phyloP scores from a whole-genome alignment of 768 basidiomycete genomes.

The Phanerodontia chrysosporium region DNA sequence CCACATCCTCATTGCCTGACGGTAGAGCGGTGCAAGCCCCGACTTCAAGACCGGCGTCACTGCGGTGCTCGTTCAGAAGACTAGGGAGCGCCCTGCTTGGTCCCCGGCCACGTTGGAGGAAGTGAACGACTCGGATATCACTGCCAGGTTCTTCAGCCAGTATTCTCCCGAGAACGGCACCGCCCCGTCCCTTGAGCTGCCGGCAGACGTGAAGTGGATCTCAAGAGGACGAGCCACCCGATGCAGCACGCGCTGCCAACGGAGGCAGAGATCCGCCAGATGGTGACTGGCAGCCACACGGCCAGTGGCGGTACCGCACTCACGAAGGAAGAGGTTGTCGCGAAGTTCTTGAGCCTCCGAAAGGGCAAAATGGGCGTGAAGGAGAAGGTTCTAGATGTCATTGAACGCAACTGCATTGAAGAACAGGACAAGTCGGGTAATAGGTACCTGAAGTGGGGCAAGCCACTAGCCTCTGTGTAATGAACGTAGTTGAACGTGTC shows the following conservation, averaged over 20 bases:
- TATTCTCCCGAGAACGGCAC: slow-evolving; percentile 38
- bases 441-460: slow-evolving; percentile 61
- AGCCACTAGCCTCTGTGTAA: slow-evolving; percentile 18
- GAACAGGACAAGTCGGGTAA: slow-evolving; percentile 58
- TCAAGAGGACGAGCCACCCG: slow-evolving; percentile 20
- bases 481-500: not conserved
- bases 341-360: slow-evolving; percentile 45
- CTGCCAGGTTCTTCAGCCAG: slow-evolving; percentile 63
- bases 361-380: slow-evolving; percentile 55
- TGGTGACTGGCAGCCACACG: slow-evolving; percentile 62
- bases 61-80: slow-evolving; percentile 56
- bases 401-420: slow-evolving; percentile 60
- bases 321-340: slow-evolving; percentile 59
- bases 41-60: slow-evolving; percentile 86
- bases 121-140: slow-evolving; percentile 50
- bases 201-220: slow-evolving; percentile 19
- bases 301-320: slow-evolving; percentile 59
- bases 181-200: slow-evolving; percentile 23
- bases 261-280: slow-evolving; percentile 64
- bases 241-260: slow-evolving; percentile 64
- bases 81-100: slow-evolving; percentile 61
- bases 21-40: slow-evolving; percentile 66
- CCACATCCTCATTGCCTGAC: not conserved
- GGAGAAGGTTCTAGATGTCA: slow-evolving; percentile 77
- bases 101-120: slow-evolving; percentile 57